Evolutionary conservation across 495 filamentous ascomycete species (phyloP).

Genomic region (Penicillium chermesinum): DNA sequence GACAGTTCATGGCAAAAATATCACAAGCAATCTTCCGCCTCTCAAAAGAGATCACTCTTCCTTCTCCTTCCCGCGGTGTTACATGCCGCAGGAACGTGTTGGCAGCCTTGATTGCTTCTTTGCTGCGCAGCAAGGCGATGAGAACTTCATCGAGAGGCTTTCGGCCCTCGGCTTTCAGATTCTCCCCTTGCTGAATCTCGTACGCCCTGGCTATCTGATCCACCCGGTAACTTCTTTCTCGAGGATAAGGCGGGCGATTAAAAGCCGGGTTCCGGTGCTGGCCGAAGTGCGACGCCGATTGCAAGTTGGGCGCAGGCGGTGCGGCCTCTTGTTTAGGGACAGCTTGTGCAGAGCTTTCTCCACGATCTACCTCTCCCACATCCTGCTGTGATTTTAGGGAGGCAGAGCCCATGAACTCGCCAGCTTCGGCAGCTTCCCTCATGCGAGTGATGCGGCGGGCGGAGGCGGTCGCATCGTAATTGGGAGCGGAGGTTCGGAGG

Average conservation of each 20-base stretch:
- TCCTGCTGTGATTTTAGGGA: constrained; percentile 25
- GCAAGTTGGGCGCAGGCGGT: too few species aligned
- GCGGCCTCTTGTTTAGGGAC: too few species aligned
- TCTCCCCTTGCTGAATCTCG: constrained; percentile 1
- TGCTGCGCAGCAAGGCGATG: constrained; percentile 13
- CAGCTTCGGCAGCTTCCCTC: constrained; percentile 42
- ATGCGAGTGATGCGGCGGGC: constrained; percentile 35
- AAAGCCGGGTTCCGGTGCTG: neutral
- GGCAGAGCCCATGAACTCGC: constrained; percentile 36
- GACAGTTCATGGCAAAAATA: constrained; percentile 36
- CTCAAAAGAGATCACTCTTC: constrained; percentile 20
- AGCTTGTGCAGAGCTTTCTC: neutral
- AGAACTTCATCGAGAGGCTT: constrained; percentile 13
- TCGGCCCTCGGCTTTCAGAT: constrained; percentile 1
- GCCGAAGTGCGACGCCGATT: neutral
- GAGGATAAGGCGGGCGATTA: neutral
- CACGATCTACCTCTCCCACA: neutral
- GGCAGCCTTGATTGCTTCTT: constrained; percentile 34
- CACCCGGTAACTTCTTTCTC: neutral
- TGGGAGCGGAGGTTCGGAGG: constrained; percentile 39
- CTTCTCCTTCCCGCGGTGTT: constrained; percentile 7
- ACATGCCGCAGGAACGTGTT: constrained; percentile 33
- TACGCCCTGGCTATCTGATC: neutral
- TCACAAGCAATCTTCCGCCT: constrained; percentile 28
- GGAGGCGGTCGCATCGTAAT: constrained; percentile 42